phyloP scores from a whole-genome alignment of 768 basidiomycete species.

The Boletus patriciae region DNA sequence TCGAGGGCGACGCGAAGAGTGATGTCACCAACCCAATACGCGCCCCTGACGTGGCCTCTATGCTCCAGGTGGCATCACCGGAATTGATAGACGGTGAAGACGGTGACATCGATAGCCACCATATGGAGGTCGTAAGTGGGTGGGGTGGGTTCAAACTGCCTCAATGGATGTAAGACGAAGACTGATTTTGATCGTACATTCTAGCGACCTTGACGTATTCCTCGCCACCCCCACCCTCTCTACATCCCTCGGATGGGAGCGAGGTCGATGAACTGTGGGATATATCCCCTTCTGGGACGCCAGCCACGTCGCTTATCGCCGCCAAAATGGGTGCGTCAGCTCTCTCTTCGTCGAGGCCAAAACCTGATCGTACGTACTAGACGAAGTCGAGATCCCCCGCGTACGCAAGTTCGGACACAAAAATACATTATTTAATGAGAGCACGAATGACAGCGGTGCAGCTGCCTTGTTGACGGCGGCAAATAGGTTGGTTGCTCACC shows the following conservation, averaged over 20 bases:
- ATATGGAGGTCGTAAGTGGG: slow-evolving; percentile 61
- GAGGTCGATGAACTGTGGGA: slow-evolving; percentile 55
- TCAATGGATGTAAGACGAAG: not conserved
- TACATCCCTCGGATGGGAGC: slow-evolving; percentile 39
- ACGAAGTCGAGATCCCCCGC: slow-evolving; percentile 55
- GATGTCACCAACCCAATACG: slow-evolving; percentile 12
- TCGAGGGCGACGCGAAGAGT: not conserved
- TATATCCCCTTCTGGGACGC: slow-evolving; percentile 47
- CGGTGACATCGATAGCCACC: slow-evolving; percentile 44
- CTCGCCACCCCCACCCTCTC: slow-evolving; percentile 39
- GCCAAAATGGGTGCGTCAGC: slow-evolving; percentile 49
- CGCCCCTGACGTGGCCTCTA: slow-evolving; percentile 29
- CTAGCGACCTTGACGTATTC: slow-evolving; percentile 41
- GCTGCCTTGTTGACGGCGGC: slow-evolving; percentile 13
- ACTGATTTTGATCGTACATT: slow-evolving; percentile 6
- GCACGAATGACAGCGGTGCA: not conserved
- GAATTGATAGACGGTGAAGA: slow-evolving; percentile 40
- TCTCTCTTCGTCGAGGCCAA: not conserved
- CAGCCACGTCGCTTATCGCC: slow-evolving; percentile 40
- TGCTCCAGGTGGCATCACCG: slow-evolving; percentile 24
- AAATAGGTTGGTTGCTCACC: slow-evolving; percentile 23
- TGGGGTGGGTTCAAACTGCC: slow-evolving; percentile 50
- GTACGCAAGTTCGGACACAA: slow-evolving; percentile 44
- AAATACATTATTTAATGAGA: slow-evolving; percentile 11
- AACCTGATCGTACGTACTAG: slow-evolving; percentile 31